These are phyloP conservation scores for Pseudognaphalium luteoalbum DNA, from an alignment of 129 eudicot genomes.

Conservation along the genomic window DNA sequence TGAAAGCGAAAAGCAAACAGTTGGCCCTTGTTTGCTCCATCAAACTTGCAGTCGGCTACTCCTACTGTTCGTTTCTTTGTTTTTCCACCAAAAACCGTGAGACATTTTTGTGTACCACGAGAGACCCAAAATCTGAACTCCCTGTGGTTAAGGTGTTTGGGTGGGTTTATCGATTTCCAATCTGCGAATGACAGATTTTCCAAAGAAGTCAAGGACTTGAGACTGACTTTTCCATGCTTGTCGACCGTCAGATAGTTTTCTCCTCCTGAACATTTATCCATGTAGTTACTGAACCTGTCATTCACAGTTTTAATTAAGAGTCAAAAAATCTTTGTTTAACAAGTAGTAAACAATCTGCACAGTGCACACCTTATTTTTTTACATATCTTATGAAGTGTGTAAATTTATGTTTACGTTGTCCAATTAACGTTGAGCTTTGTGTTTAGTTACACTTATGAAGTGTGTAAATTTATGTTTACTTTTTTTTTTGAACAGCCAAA, in stretches of 20 bases:
- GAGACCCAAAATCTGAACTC: conserved; percentile 68
- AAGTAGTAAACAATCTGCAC: neutral
- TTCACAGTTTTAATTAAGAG: neutral
- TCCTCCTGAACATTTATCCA: conserved; percentile 71
- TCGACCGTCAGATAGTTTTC: conserved; percentile 55
- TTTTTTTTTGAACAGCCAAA: too few species aligned
- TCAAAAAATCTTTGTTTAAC: neutral
- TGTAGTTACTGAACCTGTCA: conserved; percentile 68
- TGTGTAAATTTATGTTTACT: too few species aligned
- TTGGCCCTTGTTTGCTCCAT: conserved; percentile 60
- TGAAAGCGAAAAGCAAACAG: conserved; percentile 80
- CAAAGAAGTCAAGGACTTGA: conserved; percentile 42
- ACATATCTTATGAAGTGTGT: too few species aligned
- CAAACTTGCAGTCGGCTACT: conserved; percentile 62
- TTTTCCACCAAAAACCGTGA: conserved; percentile 58
- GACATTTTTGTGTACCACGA: conserved; percentile 63
- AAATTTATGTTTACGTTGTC: too few species aligned
- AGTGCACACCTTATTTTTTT: neutral
- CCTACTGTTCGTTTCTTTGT: conserved; percentile 54
- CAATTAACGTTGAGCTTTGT: too few species aligned
- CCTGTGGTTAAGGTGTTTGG: conserved; percentile 51
- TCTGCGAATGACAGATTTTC: conserved; percentile 57
- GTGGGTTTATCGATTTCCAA: conserved; percentile 74
- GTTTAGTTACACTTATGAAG: too few species aligned
- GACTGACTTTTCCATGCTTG: conserved; percentile 62